phyloP scores from a whole-genome alignment of 108 stramenopile genomes.

The Epithemia pelagica region DNA sequence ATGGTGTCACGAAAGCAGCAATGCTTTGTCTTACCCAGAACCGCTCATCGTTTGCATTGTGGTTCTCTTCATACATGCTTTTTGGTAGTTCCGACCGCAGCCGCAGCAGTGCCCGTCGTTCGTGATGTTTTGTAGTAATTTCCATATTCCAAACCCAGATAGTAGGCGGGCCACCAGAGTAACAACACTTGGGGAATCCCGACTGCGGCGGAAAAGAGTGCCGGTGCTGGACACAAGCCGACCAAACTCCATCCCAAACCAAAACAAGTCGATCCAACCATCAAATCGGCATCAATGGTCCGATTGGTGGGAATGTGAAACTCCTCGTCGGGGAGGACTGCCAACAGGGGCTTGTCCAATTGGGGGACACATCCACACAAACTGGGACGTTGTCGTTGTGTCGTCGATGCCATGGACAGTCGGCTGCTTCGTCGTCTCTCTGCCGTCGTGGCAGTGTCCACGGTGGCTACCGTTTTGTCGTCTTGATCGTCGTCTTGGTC shows the following conservation, averaged over 20 bases:
- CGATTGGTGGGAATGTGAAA: constrained; percentile 39
- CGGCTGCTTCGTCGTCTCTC: not conserved
- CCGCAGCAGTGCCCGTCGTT: no score
- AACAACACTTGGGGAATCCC: constrained; percentile 20
- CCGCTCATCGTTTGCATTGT: no score
- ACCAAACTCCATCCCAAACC: constrained; percentile 56
- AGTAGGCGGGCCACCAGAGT: constrained; percentile 35
- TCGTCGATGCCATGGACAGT: no score
- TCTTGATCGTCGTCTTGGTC: no score
- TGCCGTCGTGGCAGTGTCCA: not conserved
- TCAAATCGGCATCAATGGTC: constrained; percentile 29
- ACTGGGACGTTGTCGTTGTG: no score
- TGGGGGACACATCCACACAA: not conserved
- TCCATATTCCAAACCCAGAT: no score
- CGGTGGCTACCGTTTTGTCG: not conserved
- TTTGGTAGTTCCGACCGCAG: no score
- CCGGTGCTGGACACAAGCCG: constrained; percentile 55
- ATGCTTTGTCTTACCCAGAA: no score
- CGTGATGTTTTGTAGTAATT: no score
- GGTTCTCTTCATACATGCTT: no score
- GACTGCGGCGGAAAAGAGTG: constrained; percentile 21
- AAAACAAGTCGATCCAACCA: constrained; percentile 36
- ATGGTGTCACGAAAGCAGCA: no score
- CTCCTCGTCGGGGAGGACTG: not conserved
- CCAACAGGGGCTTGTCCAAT: not conserved